These are phyloP conservation scores for Trichoderma arundinaceum DNA, from an alignment of 2,329 filamentous ascomycete species.

Conservation along the genomic window DNA sequence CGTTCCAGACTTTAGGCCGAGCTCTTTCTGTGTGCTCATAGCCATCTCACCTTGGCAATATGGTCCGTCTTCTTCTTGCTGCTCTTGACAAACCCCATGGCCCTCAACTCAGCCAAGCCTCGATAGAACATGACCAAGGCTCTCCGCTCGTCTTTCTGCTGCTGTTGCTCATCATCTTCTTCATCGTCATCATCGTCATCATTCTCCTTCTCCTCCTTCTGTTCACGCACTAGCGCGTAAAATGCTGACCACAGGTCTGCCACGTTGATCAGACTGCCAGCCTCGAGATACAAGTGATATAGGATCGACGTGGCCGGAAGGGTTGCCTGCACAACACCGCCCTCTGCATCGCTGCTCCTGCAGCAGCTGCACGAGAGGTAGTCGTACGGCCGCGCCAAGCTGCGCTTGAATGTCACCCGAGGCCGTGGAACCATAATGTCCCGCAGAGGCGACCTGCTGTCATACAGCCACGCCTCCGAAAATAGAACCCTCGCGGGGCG, in stretches of 20 bases:
- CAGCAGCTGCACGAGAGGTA: conserved; percentile 79
- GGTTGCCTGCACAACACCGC: conserved; percentile 55
- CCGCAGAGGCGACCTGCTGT: conserved; percentile 69
- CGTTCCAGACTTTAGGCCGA: background rate
- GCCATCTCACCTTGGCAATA: conserved; percentile 85
- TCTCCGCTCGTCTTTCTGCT: conserved; percentile 56
- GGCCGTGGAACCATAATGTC: conserved; percentile 79
- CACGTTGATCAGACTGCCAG: conserved; percentile 76
- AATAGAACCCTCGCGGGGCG: conserved; percentile 57
- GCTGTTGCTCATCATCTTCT: conserved; percentile 35
- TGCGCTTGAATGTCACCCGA: conserved; percentile 72
- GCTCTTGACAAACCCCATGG: conserved; percentile 84
- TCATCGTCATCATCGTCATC: conserved; percentile 57
- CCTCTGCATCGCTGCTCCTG: conserved; percentile 51
- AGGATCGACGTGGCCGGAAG: conserved; percentile 74
- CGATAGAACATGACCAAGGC: conserved; percentile 81
- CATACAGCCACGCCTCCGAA: conserved; percentile 77
- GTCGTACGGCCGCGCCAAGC: conserved; percentile 74
- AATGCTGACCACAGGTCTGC: conserved; percentile 83
- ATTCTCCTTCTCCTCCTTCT: conserved; percentile 43
- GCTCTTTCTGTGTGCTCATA: conserved; percentile 48
- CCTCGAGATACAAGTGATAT: conserved; percentile 80
- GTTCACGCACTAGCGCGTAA: conserved; percentile 62
- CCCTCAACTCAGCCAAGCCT: conserved; percentile 81
- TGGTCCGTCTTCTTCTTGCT: conserved; percentile 94